A percentile compares a stretch with the other conserved stretches of the same genome.
Evolutionary conservation across 495 filamentous ascomycete species (phyloP).

Genomic region (Delitschia confertaspora): DNA sequence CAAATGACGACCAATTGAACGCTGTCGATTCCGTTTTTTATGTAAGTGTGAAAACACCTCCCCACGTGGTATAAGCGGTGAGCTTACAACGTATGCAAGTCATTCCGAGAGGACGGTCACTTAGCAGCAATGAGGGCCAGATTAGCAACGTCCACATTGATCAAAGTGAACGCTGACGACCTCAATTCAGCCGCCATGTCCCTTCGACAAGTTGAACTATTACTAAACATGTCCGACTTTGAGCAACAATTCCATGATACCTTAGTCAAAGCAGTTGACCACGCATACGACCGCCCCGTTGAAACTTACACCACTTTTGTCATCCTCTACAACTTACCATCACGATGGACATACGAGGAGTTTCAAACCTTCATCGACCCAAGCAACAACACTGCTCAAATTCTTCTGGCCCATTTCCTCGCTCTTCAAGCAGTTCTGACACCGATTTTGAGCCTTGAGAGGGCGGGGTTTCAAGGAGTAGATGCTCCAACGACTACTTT

Average conservation of each 20-base stretch:
- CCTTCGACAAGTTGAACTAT: conserved; percentile 9
- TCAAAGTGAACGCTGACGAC: conserved; percentile 10
- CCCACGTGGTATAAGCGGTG: no score
- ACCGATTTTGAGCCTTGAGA: conserved; percentile 28
- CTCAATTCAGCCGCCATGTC: conserved; percentile 22
- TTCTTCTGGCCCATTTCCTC: conserved; percentile 53
- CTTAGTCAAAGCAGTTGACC: conserved; percentile 17
- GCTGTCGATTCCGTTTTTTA: conserved; percentile 42
- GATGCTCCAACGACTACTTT: conserved; percentile 22
- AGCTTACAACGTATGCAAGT: no score
- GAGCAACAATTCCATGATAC: conserved; percentile 19
- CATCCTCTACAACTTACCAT: conserved; percentile 34
- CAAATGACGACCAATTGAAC: conserved; percentile 40
- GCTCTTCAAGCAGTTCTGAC: conserved; percentile 50
- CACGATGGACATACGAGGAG: conserved; percentile 43
- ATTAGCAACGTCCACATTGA: conserved; percentile 8
- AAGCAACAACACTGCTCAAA: conserved; percentile 39
- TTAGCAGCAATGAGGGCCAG: conserved; percentile 21
- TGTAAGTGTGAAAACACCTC: conserved; percentile 27
- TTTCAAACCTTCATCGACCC: conserved; percentile 48
- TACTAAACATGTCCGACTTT: conserved; percentile 18
- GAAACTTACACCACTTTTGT: conserved; percentile 33
- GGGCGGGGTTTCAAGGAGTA: conserved; percentile 25
- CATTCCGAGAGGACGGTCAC: conserved; percentile 24
- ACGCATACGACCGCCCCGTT: conserved; percentile 20